phyloP scores from a whole-genome alignment of 2,329 filamentous ascomycete species.

The Xenoacremonium recifei region DNA sequence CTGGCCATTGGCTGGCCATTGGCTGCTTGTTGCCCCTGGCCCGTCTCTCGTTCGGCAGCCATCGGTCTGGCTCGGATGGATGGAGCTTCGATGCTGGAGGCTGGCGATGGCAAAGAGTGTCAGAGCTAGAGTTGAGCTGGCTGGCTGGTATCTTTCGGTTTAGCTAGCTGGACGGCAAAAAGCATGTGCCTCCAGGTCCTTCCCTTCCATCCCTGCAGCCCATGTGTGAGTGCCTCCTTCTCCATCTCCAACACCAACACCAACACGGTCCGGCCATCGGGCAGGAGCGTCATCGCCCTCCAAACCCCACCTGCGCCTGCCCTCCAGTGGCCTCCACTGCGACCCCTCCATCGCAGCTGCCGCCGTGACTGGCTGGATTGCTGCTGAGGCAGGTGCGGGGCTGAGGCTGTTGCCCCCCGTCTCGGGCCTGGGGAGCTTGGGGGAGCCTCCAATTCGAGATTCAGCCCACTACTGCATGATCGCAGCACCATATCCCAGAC shows the following conservation, averaged over 20 bases:
- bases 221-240: too few relatives aligned
- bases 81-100: slow-evolving; percentile 17
- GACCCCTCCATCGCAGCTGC: not conserved
- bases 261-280: too few relatives aligned
- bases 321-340: not conserved
- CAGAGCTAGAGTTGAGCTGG: not conserved
- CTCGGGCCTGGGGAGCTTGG: too few relatives aligned
- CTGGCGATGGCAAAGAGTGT: not conserved
- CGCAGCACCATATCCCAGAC: too few relatives aligned
- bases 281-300: not conserved
- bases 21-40: not conserved
- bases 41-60: slow-evolving; percentile 27
- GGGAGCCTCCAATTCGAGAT: too few relatives aligned
- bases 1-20: too few relatives aligned
- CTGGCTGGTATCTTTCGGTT: too few relatives aligned
- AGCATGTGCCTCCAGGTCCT: slow-evolving; percentile 9
- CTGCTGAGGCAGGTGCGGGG: not conserved
- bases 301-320: not conserved
- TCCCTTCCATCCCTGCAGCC: not conserved
- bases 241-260: too few relatives aligned
- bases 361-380: not conserved
- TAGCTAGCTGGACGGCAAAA: slow-evolving; percentile 3
- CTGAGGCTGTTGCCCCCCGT: too few relatives aligned
- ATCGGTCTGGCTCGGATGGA: slow-evolving; percentile 35
- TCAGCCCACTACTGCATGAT: too few relatives aligned